Evolutionary conservation across 176 grass and related monocot genomes (phyloP).

Genomic region (Saccharum spontaneum): DNA sequence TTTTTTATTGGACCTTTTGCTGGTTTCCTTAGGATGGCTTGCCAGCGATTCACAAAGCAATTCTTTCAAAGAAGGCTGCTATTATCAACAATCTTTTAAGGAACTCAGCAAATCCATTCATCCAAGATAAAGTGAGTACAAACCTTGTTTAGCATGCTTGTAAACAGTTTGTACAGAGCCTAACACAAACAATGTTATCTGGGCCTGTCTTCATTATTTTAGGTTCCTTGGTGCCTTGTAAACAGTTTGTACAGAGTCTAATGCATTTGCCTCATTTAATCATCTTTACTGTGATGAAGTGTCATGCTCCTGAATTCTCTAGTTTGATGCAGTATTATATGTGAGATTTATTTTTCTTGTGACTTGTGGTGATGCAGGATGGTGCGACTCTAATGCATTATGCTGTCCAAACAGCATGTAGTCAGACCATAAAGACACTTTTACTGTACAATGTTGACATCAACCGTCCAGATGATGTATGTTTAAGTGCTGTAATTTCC

Average conservation of each 20-base stretch:
- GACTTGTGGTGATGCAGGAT: slow-evolving; percentile 55
- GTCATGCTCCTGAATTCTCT: background rate
- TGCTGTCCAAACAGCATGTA: slow-evolving; percentile 86
- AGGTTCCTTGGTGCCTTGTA: background rate
- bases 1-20: slow-evolving; percentile 5
- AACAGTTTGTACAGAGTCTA: background rate
- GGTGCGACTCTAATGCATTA: slow-evolving; percentile 93
- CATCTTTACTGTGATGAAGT: background rate
- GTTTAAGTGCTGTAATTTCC: slow-evolving; percentile 11
- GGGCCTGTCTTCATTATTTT: background rate
- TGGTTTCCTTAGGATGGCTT: slow-evolving; percentile 62
- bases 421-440: slow-evolving; percentile 79
- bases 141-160: slow-evolving; percentile 11
- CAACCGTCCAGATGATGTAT: slow-evolving; percentile 80
- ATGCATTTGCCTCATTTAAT: background rate
- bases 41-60: slow-evolving; percentile 82
- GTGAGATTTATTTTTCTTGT: background rate
- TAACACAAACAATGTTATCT: background rate
- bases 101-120: slow-evolving; percentile 95
- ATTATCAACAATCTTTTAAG: slow-evolving; percentile 87
- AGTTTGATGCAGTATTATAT: background rate
- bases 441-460: slow-evolving; percentile 90
- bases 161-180: background rate
- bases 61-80: slow-evolving; percentile 91
- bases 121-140: slow-evolving; percentile 70